These are phyloP conservation scores for Clathrus columnatus DNA, from an alignment of 768 basidiomycete genomes.

Conservation along the genomic window DNA sequence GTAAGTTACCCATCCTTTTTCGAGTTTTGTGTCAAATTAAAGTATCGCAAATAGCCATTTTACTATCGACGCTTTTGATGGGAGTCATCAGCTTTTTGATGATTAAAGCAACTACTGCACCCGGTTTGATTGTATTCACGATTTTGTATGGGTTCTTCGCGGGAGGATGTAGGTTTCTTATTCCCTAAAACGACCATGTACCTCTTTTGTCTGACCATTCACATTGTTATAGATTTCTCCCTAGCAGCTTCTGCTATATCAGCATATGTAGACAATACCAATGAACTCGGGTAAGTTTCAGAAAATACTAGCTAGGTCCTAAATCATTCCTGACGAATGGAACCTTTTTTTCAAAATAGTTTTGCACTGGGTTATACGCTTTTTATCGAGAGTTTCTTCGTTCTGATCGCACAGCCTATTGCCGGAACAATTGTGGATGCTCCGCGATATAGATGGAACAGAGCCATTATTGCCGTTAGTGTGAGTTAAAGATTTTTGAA, in stretches of 20 bases:
- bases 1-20: constrained; percentile 19
- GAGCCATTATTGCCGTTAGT: background rate
- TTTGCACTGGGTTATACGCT: constrained; percentile 38
- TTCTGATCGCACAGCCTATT: constrained; percentile 44
- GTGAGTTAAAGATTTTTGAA: no score
- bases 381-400: constrained; percentile 35
- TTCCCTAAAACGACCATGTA: background rate
- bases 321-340: background rate
- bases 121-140: constrained; percentile 30
- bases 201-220: background rate
- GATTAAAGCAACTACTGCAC: constrained; percentile 31
- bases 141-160: constrained; percentile 41
- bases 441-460: constrained; percentile 1
- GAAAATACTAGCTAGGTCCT: background rate
- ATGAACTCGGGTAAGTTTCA: constrained; percentile 5
- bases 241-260: background rate
- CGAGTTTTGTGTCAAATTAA: no score
- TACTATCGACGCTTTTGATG: constrained; percentile 26
- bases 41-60: constrained; percentile 17
- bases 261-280: background rate
- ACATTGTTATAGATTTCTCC: background rate
- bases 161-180: constrained; percentile 33
- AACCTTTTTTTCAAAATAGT: no score
- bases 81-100: constrained; percentile 38
- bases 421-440: constrained; percentile 24